phyloP scores from a whole-genome alignment of 768 basidiomycete genomes.

The Leccinum arenicola region DNA sequence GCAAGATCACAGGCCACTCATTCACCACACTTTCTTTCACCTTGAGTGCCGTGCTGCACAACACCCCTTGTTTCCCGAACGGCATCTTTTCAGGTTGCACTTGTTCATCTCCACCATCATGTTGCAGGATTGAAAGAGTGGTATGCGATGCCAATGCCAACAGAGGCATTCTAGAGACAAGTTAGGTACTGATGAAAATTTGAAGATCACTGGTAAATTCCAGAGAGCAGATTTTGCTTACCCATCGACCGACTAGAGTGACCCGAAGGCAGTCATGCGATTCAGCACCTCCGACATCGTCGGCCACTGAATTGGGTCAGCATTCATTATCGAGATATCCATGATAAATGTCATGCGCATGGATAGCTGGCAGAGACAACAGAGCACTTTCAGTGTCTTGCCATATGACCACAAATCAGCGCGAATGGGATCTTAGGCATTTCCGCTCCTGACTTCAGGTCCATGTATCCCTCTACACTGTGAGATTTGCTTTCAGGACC shows the following conservation, averaged over 20 bases:
- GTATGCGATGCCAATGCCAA: slow-evolving; percentile 60
- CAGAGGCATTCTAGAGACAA: slow-evolving; percentile 66
- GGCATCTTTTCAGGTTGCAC: slow-evolving; percentile 34
- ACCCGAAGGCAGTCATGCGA: neutral
- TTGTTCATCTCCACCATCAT: slow-evolving; percentile 33
- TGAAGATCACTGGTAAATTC: neutral
- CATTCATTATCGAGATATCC: too few relatives aligned
- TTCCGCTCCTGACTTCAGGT: too few relatives aligned
- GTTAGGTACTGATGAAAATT: slow-evolving; percentile 45
- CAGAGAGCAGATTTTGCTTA: slow-evolving; percentile 35
- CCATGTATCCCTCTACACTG: too few relatives aligned
- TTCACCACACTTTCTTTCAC: slow-evolving; percentile 63
- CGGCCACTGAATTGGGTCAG: too few relatives aligned
- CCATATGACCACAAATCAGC: too few relatives aligned
- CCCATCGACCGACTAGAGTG: slow-evolving; percentile 66
- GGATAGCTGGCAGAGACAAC: too few relatives aligned
- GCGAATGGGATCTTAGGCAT: too few relatives aligned
- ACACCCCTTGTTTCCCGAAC: slow-evolving; percentile 63
- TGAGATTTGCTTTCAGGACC: too few relatives aligned
- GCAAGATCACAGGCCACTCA: slow-evolving; percentile 68
- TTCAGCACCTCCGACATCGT: too few relatives aligned
- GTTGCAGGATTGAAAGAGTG: slow-evolving; percentile 53
- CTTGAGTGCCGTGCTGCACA: slow-evolving; percentile 69
- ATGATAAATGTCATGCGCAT: too few relatives aligned
- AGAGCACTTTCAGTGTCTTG: too few relatives aligned